Base-by-base conservation (phyloP, 2,329 filamentous ascomycete species). In the Parafenestella ontariensis region DNA sequence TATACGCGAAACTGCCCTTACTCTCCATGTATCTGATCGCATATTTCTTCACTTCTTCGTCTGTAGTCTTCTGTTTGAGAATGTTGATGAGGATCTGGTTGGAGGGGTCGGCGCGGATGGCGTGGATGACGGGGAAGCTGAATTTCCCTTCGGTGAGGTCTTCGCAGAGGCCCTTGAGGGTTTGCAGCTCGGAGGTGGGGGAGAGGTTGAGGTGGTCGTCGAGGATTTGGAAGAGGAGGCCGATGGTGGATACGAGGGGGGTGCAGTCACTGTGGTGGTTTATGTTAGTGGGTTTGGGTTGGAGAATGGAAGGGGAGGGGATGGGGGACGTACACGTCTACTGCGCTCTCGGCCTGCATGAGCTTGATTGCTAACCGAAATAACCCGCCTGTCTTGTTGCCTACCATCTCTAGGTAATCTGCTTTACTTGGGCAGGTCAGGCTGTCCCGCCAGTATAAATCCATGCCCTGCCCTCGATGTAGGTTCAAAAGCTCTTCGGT, bases 81-180 rank as follows among this genome's bases (percentile, higher is more conserved):
- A 98, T 97, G 71, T 95, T 96, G 75, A 97, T 85, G 50, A 99
- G 84, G 69, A 96, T 89, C 64, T 90, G 81, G 71, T 92, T 90
- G 26, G 80, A 78, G 17, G 86, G 90, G 71, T 92, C 85, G 55
- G 89, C 79, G 58, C 91, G 90, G 65, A 98, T 96, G 74, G 90
- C 89, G 79, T 98, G 94, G 68, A 98, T 96, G 68, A 98, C 88
- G 36, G 93, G 92, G 74, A 97, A 97, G 23, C 89, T 94, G 80
- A 97, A 97, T 82, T 98, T 98, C 60, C 94, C 94, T 79, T 98
- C 95, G 1, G 92, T 97, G 66, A 98, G 79, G 77, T 98, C 95
- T 79, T 98, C 94, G 76, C 91, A 96, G 65, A 96, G 85, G 45
- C 94, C 95, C 80, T 98, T 98, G 76, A 96, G 94, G 61, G 89